Conservation (phyloP, 441 rosid species). For the Rhodomyrtus psidioides region DNA sequence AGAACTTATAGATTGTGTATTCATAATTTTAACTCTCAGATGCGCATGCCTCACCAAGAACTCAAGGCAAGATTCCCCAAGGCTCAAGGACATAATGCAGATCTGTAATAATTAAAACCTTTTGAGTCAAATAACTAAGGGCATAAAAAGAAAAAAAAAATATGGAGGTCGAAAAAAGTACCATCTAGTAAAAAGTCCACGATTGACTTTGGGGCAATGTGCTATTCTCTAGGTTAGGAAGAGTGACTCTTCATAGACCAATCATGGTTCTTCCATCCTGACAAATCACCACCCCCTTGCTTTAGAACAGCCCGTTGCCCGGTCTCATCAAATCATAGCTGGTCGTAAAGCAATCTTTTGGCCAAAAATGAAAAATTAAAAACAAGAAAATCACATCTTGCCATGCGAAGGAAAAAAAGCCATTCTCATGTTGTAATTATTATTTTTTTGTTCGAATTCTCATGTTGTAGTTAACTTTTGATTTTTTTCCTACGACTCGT, state of each 20-base stretch:
- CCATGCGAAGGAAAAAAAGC: not conserved
- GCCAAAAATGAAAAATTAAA: not conserved
- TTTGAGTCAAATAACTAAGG: not conserved
- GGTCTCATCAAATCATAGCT: not conserved
- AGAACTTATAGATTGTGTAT: not conserved
- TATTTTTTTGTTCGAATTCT: too few species aligned
- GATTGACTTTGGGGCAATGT: not conserved
- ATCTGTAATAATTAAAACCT: not conserved
- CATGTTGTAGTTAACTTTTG: not conserved
- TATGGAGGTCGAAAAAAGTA: not conserved
- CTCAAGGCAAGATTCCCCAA: not conserved
- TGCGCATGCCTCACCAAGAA: not conserved
- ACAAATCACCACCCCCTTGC: not conserved
- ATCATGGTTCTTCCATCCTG: not conserved
- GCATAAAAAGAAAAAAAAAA: accelerated
- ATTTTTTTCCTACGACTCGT: not conserved
- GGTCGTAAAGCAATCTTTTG: not conserved
- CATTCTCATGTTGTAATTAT: not conserved
- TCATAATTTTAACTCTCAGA: not conserved
- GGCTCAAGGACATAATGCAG: not conserved
- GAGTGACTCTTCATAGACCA: not conserved
- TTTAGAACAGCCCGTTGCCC: not conserved
- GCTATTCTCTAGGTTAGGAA: not conserved
- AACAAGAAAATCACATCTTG: not conserved
- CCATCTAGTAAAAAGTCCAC: not conserved